A percentile compares a stretch with the other conserved stretches of the same genome.
Conservation (phyloP, 2,329 filamentous ascomycete genomes). For the Ceratocystis variospora region DNA sequence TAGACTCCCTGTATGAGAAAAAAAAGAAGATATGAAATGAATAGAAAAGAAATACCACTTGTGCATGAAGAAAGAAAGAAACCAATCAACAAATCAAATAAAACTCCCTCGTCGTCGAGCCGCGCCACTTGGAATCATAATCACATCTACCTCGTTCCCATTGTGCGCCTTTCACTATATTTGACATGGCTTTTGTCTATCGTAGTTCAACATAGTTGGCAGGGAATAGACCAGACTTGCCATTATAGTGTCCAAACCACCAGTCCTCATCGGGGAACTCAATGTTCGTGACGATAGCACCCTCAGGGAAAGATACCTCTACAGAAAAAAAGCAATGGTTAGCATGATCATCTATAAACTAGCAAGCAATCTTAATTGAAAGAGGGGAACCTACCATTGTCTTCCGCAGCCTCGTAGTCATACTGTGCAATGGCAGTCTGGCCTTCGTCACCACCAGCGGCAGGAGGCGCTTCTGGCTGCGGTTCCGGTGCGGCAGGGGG, state of each 20-base stretch:
- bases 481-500: constrained; percentile 26
- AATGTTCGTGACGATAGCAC: constrained; percentile 65
- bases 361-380: background rate
- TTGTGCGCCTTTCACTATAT: background rate
- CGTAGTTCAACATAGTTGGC: constrained; percentile 52
- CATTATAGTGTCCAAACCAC: constrained; percentile 85
- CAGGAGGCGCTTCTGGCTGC: constrained; percentile 31
- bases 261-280: constrained; percentile 98
- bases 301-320: constrained; percentile 75
- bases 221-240: constrained; percentile 71
- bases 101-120: background rate
- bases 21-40: background rate
- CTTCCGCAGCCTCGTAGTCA: constrained; percentile 93
- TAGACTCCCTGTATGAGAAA: background rate
- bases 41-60: constrained; percentile 3
- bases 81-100: background rate
- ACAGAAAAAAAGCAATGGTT: constrained; percentile 23
- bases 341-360: background rate
- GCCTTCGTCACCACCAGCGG: constrained; percentile 28
- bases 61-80: background rate
- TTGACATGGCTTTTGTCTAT: constrained; percentile 8
- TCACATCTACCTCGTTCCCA: background rate
- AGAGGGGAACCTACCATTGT: constrained; percentile 49
- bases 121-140: background rate
- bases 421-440: constrained; percentile 74